Percentiles rank a stretch among this genome's conserved stretches.
Conservation (phyloP, 2,329 filamentous ascomycete genomes). For the Waltergamsia citrina region DNA sequence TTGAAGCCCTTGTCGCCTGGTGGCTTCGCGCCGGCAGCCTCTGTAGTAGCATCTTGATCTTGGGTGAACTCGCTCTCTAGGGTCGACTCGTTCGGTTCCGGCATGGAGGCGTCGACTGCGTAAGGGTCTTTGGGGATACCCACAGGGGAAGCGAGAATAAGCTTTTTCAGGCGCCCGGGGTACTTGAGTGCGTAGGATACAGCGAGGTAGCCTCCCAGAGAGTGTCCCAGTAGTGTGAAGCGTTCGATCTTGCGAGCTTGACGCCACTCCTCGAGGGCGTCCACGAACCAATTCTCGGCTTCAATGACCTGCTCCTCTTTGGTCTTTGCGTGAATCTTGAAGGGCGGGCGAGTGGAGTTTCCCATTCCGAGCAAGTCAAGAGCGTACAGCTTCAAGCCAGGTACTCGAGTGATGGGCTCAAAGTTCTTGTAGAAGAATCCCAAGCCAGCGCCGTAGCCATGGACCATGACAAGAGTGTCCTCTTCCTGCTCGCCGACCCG, state of each 20-base stretch:
- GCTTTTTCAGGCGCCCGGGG: conserved; percentile 86
- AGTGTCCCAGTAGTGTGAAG: conserved; percentile 90
- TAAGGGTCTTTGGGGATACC: conserved; percentile 93
- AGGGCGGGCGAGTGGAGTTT: conserved; percentile 72
- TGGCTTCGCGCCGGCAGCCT: conserved; percentile 24
- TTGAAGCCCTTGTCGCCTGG: conserved; percentile 15
- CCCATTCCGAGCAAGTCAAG: conserved; percentile 96
- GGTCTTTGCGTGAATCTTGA: conserved; percentile 77
- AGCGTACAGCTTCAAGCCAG: conserved; percentile 83
- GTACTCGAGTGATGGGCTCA: conserved; percentile 68
- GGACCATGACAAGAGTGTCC: conserved; percentile 88
- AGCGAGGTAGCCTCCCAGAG: conserved; percentile 87
- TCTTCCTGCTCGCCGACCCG: conserved; percentile 68
- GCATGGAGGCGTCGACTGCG: conserved; percentile 71
- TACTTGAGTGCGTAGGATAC: conserved; percentile 96
- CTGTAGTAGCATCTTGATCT: conserved; percentile 48
- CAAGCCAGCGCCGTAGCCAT: conserved; percentile 91
- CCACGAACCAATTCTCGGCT: conserved; percentile 92
- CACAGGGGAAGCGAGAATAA: conserved; percentile 89
- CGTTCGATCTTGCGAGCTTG: conserved; percentile 79
- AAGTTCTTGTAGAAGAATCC: conserved; percentile 99
- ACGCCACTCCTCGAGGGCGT: conserved; percentile 94
- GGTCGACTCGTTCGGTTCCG: conserved; percentile 64
- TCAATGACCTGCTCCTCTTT: conserved; percentile 73
- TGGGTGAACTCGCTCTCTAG: conserved; percentile 72